Evolutionary conservation across 2,329 filamentous ascomycete species (phyloP).

Genomic region (Chalara sp.): DNA sequence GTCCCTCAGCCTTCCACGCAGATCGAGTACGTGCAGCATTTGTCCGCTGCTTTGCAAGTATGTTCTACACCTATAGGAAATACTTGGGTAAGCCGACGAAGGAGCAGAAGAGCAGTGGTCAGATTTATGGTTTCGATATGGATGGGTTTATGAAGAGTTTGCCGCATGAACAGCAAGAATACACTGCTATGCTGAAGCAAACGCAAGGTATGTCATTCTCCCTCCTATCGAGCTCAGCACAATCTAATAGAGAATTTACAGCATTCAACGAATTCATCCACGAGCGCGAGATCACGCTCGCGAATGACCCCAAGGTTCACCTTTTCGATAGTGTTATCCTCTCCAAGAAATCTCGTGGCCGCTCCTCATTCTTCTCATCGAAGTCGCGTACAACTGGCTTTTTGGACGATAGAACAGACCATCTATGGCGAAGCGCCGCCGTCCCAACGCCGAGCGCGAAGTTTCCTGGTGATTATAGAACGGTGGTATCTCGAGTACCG

Average conservation of each 20-base stretch:
- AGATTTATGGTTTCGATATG: conserved; percentile 59
- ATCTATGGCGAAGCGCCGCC: conserved; percentile 68
- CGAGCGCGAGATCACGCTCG: conserved; percentile 61
- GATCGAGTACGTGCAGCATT: conserved; percentile 59
- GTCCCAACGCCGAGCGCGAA: conserved; percentile 54
- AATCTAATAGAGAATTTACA: conserved; percentile 36
- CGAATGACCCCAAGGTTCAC: conserved; percentile 59
- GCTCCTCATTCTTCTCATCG: conserved; percentile 44
- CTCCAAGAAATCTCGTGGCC: conserved; percentile 62
- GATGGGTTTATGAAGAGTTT: conserved; percentile 57
- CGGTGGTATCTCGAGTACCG: conserved; percentile 60
- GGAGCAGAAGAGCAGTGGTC: conserved; percentile 53
- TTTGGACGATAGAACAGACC: conserved; percentile 66
- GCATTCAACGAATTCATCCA: conserved; percentile 81
- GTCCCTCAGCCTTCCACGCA: conserved; percentile 52
- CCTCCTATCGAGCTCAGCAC: conserved; percentile 9
- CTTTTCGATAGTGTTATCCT: conserved; percentile 82
- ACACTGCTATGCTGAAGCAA: conserved; percentile 56
- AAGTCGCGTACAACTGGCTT: conserved; percentile 42
- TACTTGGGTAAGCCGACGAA: conserved; percentile 51
- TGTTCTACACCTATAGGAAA: conserved; percentile 61
- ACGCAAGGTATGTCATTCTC: conserved; percentile 49
- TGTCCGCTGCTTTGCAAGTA: conserved; percentile 57
- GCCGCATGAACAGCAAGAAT: conserved; percentile 60
- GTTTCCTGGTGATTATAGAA: conserved; percentile 56